Conservation (phyloP, 176 grass and related monocot genomes). For the Paspalum notatum region DNA sequence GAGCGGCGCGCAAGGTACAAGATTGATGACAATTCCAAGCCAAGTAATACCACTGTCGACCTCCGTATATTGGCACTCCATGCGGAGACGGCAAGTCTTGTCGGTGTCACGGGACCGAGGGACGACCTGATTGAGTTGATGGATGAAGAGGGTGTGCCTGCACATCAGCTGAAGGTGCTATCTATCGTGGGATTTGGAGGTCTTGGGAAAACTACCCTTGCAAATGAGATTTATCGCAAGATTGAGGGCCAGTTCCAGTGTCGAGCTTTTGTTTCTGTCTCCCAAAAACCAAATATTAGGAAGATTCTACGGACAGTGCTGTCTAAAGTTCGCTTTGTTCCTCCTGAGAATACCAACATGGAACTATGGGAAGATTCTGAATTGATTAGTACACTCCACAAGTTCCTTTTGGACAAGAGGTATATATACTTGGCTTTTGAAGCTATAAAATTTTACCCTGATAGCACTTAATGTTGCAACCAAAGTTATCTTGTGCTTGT, state of each 20-base stretch:
- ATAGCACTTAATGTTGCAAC: too few species aligned
- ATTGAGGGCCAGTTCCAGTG: not conserved
- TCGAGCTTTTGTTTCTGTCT: not conserved
- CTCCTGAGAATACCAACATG: not conserved
- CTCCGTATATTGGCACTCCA: not conserved
- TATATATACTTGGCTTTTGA: not conserved
- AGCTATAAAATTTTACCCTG: too few species aligned
- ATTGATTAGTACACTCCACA: not conserved
- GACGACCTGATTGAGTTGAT: not conserved
- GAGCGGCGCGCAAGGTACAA: slow-evolving; percentile 24
- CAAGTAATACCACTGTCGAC: not conserved
- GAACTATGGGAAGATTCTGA: not conserved
- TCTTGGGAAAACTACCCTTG: not conserved
- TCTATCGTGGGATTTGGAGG: not conserved
- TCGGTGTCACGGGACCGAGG: not conserved
- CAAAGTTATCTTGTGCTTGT: not conserved
- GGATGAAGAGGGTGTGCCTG: not conserved
- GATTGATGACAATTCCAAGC: not conserved
- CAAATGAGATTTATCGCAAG: not conserved
- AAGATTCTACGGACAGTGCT: not conserved
- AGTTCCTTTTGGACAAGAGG: not conserved
- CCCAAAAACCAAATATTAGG: not conserved
- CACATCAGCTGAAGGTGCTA: not conserved
- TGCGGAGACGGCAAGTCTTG: not conserved
- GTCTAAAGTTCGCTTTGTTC: not conserved